Evolutionary conservation across 2,329 filamentous ascomycete genomes (phyloP).

Genomic region (Alternaria triticimaculans): DNA sequence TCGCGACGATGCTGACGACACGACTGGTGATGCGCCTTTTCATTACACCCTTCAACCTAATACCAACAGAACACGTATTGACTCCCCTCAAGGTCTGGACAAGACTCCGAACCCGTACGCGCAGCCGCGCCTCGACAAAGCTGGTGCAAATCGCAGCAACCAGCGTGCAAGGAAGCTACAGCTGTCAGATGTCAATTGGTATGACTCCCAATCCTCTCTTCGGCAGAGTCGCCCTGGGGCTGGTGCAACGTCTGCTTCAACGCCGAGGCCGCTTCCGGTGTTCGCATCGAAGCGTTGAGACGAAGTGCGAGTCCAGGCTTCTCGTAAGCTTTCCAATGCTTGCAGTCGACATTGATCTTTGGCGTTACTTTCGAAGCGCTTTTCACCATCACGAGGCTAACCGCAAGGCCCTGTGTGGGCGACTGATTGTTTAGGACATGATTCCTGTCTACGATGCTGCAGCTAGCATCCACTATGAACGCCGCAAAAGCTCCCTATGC

Average conservation of each 20-base stretch:
- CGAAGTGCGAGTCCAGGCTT: constrained; percentile 8
- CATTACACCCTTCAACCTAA: constrained; percentile 52
- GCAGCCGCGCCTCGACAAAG: constrained; percentile 60
- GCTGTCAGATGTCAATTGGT: constrained; percentile 98
- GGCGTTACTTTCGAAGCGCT: constrained; percentile 4
- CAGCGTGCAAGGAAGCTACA: constrained; percentile 91
- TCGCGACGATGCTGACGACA: constrained; percentile 75
- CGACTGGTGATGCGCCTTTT: constrained; percentile 66
- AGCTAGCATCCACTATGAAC: constrained; percentile 28
- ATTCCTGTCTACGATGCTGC: constrained; percentile 32
- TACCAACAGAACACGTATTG: constrained; percentile 57
- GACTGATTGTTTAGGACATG: constrained; percentile 39
- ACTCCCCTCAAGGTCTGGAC: constrained; percentile 48
- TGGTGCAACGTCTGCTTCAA: constrained; percentile 8
- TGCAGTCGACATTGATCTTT: constrained; percentile 13
- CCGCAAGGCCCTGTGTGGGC: constrained; percentile 34
- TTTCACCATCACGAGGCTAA: constrained; percentile 29
- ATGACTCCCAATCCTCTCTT: constrained; percentile 52
- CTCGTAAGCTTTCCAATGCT: constrained; percentile 5
- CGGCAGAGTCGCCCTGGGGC: constrained; percentile 17
- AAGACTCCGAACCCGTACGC: constrained; percentile 53
- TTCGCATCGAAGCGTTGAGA: constrained; percentile 19
- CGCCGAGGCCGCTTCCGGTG: constrained; percentile 4
- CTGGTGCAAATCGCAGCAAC: constrained; percentile 70
- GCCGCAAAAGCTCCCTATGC: constrained; percentile 8